Evolutionary conservation across 2,329 filamentous ascomycete genomes (phyloP).

Genomic region (Ophiostoma himal-ulmi): DNA sequence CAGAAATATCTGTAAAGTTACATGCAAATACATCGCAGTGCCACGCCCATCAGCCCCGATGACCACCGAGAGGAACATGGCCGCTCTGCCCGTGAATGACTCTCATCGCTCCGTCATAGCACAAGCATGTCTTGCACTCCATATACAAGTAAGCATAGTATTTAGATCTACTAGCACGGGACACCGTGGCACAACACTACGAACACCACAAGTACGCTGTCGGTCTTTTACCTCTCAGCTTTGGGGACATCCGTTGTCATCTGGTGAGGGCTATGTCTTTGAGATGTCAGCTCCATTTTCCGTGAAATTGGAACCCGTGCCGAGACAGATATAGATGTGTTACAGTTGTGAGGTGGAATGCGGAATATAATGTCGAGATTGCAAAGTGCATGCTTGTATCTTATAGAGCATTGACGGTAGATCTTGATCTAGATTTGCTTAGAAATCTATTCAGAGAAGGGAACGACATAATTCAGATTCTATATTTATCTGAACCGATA

Average conservation of each 20-base stretch:
- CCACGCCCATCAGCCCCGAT: not conserved
- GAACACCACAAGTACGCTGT: constrained; percentile 8
- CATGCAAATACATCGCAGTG: not conserved
- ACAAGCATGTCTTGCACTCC: not conserved
- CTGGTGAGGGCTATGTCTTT: not conserved
- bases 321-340: constrained; percentile 2
- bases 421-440: not conserved
- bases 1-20: not conserved
- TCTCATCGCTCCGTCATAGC: not conserved
- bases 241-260: constrained; percentile 7
- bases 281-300: not conserved
- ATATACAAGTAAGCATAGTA: not conserved
- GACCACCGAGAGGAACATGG: not conserved
- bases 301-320: not conserved
- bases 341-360: not conserved
- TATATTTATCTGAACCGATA: too few relatives aligned
- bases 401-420: not conserved
- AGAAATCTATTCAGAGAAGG: not conserved
- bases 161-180: not conserved
- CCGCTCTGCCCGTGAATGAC: not conserved
- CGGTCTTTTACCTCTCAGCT: constrained; percentile 6
- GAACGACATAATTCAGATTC: too few relatives aligned
- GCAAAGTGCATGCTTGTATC: not conserved
- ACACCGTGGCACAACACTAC: constrained; percentile 1
- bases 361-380: not conserved